Evolutionary conservation across 2,329 filamentous ascomycete genomes (phyloP).

Genomic region (Emergomyces pasteurianus): DNA sequence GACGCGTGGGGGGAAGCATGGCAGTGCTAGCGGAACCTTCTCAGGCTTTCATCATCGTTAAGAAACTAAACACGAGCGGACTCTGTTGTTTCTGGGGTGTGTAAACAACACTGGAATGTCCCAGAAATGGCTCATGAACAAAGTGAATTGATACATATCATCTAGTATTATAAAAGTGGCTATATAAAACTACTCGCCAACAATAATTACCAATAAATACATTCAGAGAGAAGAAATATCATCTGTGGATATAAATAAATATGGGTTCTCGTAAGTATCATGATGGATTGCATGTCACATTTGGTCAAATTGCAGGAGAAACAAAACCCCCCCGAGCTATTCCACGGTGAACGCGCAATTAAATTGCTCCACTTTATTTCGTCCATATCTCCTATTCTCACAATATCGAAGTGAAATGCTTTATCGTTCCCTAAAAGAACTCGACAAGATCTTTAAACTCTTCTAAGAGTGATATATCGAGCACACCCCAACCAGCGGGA

Average conservation of each 20-base stretch:
- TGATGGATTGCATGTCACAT: too few species aligned
- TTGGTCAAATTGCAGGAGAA: not conserved
- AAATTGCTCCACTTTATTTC: not conserved
- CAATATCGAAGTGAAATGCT: not conserved
- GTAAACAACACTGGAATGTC: not conserved
- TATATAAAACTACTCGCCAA: not conserved
- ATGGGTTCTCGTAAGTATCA: not conserved
- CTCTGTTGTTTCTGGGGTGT: too few species aligned
- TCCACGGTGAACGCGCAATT: not conserved
- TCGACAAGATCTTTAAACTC: constrained; percentile 32
- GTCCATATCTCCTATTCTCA: not conserved
- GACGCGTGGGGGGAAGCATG: too few species aligned
- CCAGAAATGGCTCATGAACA: not conserved
- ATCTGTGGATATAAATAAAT: not conserved
- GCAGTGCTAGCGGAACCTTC: too few species aligned
- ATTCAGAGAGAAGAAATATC: not conserved
- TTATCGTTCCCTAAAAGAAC: constrained; percentile 18
- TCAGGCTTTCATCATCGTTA: too few species aligned
- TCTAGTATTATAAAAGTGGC: not conserved
- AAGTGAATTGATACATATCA: not conserved
- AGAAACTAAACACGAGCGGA: too few species aligned
- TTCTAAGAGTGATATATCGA: constrained; percentile 27
- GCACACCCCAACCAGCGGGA: constrained; percentile 21
- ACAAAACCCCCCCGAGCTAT: not conserved
- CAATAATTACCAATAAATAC: not conserved